Evolutionary conservation across 2,329 filamentous ascomycete species (phyloP).

Genomic region (Paraphoma chrysanthemicola): DNA sequence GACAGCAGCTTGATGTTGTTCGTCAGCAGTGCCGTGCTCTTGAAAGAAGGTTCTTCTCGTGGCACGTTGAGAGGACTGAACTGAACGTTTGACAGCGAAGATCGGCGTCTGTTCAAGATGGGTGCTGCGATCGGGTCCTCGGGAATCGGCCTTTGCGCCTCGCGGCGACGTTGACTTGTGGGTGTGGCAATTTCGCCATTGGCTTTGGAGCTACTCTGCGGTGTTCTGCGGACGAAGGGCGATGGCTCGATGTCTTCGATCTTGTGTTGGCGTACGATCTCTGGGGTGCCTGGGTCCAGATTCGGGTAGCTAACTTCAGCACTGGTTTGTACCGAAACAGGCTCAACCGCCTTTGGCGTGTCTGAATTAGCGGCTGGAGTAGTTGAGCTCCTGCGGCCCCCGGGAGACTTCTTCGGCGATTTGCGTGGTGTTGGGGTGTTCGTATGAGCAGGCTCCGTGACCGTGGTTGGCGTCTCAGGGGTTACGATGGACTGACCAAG

Average conservation of each 20-base stretch:
- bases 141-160: conserved; percentile 26
- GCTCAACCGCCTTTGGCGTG: conserved; percentile 11
- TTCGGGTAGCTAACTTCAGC: conserved; percentile 27
- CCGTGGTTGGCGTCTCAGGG: conserved; percentile 24
- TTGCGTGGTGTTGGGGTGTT: conserved; percentile 32
- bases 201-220: conserved; percentile 24
- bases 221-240: conserved; percentile 39
- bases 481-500: conserved; percentile 18
- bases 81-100: conserved; percentile 41
- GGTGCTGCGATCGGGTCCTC: conserved; percentile 44
- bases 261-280: conserved; percentile 32
- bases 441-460: conserved; percentile 5
- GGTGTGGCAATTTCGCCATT: conserved; percentile 31
- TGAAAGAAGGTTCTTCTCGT: conserved; percentile 37
- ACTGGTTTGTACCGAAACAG: conserved; percentile 16
- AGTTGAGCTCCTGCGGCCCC: conserved; percentile 12
- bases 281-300: conserved; percentile 37
- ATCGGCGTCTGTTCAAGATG: conserved; percentile 43
- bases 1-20: conserved; percentile 57
- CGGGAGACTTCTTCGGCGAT: conserved; percentile 34
- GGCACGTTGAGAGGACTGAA: conserved; percentile 43
- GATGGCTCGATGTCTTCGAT: conserved; percentile 44
- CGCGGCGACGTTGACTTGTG: conserved; percentile 17
- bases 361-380: conserved; percentile 8
- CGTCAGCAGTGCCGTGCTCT: conserved; percentile 43